Percentiles rank a stretch among this genome's conserved stretches.
phyloP scores from a whole-genome alignment of 2,329 filamentous ascomycete genomes.

The Aspergillus sp. region DNA sequence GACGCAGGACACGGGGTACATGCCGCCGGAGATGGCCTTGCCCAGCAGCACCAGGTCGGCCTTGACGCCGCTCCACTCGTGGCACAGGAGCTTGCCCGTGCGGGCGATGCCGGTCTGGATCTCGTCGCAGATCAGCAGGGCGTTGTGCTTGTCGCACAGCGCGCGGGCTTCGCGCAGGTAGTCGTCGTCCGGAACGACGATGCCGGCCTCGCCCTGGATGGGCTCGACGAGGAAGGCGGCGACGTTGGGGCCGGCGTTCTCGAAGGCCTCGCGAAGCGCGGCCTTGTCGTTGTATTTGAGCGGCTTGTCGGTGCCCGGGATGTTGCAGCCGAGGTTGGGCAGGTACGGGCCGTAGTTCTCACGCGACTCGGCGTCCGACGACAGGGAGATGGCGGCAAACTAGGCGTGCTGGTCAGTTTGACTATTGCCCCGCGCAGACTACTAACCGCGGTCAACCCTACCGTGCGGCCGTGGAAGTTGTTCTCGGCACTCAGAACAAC shows the following conservation, averaged over 20 bases:
- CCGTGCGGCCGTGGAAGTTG: slow-evolving; percentile 94
- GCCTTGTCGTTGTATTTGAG: slow-evolving; percentile 81
- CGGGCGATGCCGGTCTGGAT: slow-evolving; percentile 96
- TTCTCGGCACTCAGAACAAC: slow-evolving; percentile 74
- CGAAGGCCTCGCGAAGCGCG: slow-evolving; percentile 69
- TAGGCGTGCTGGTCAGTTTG: slow-evolving; percentile 25
- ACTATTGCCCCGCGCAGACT: neutral
- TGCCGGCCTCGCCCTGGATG: slow-evolving; percentile 94
- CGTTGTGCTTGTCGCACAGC: slow-evolving; percentile 90
- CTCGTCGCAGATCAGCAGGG: slow-evolving; percentile 93
- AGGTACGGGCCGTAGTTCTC: slow-evolving; percentile 97
- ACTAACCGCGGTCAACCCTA: slow-evolving; percentile 38
- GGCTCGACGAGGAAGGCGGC: slow-evolving; percentile 93
- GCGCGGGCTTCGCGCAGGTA: slow-evolving; percentile 73
- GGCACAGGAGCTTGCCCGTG: slow-evolving; percentile 87
- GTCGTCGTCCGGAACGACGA: slow-evolving; percentile 84
- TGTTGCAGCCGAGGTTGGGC: slow-evolving; percentile 69
- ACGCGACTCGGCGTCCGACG: slow-evolving; percentile 86
- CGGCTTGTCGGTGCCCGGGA: slow-evolving; percentile 63
- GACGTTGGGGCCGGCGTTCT: slow-evolving; percentile 71
- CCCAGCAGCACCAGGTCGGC: slow-evolving; percentile 90
- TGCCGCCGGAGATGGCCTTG: slow-evolving; percentile 95
- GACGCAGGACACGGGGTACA: slow-evolving; percentile 97
- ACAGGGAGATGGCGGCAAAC: slow-evolving; percentile 93
- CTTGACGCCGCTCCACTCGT: slow-evolving; percentile 90